Percentiles rank a stretch among this genome's conserved stretches.
Conservation (phyloP, 371 early-diverging fungal species). For the Lichtheimia hyalospora region DNA sequence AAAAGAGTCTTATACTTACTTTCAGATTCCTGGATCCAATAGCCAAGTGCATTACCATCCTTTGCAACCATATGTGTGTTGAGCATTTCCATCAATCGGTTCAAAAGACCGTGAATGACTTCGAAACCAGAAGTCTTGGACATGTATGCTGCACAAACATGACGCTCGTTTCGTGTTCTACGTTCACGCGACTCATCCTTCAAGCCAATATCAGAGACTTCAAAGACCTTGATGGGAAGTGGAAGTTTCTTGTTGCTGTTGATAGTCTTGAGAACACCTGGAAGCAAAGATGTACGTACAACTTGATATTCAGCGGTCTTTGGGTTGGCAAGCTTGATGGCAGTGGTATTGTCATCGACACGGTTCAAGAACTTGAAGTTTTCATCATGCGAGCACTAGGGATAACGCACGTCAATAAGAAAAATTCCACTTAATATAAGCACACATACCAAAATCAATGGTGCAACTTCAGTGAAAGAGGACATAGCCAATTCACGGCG, state of each 20-base stretch:
- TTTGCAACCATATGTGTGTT: slow-evolving; percentile 50
- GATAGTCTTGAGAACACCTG: slow-evolving; percentile 97
- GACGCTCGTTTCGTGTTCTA: slow-evolving; percentile 90
- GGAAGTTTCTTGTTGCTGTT: slow-evolving; percentile 89
- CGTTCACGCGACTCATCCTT: slow-evolving; percentile 82
- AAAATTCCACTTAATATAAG: background rate
- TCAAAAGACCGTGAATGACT: slow-evolving; percentile 91
- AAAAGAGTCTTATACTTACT: slow-evolving; percentile 39
- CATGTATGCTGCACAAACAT: slow-evolving; percentile 87
- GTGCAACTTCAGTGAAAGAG: slow-evolving; percentile 96
- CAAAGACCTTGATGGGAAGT: slow-evolving; percentile 96
- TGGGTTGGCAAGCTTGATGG: slow-evolving; percentile 94
- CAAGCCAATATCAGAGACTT: slow-evolving; percentile 95
- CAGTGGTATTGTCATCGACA: slow-evolving; percentile 74
- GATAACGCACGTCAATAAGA: background rate
- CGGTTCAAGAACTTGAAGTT: slow-evolving; percentile 89
- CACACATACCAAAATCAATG: slow-evolving; percentile 83
- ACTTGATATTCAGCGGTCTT: slow-evolving; percentile 96
- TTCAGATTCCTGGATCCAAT: slow-evolving; percentile 81
- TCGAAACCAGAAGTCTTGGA: slow-evolving; percentile 93
- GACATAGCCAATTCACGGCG: slow-evolving; percentile 90
- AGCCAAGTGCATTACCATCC: slow-evolving; percentile 53
- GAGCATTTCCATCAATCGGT: slow-evolving; percentile 89
- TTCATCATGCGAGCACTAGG: slow-evolving; percentile 93
- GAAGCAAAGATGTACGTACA: slow-evolving; percentile 92